These are phyloP conservation scores for Arachnomyces sp. DNA, from an alignment of 2,329 filamentous ascomycete genomes.

Conservation along the genomic window DNA sequence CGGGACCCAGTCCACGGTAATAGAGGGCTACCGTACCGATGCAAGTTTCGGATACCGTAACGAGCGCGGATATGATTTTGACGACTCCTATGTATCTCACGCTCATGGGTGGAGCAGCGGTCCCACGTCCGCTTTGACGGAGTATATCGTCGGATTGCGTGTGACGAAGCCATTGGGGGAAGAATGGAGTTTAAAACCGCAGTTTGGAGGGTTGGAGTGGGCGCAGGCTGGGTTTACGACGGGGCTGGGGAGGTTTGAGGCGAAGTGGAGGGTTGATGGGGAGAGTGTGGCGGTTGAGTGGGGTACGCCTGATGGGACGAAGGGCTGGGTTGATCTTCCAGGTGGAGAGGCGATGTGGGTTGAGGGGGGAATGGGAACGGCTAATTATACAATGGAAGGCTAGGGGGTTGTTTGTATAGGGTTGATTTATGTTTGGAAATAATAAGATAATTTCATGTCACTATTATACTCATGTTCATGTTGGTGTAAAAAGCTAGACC, in stretches of 20 bases:
- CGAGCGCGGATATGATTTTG: slow-evolving; percentile 45
- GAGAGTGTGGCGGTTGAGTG: too few relatives aligned
- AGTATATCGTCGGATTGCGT: slow-evolving; percentile 39
- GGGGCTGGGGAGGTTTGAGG: slow-evolving; percentile 35
- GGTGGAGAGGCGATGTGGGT: too few relatives aligned
- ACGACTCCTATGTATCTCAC: slow-evolving; percentile 37
- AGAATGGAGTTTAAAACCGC: slow-evolving; percentile 39
- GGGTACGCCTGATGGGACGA: too few relatives aligned
- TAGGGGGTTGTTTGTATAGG: too few relatives aligned
- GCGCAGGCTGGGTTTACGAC: slow-evolving; percentile 43
- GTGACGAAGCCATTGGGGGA: slow-evolving; percentile 33
- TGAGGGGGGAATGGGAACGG: too few relatives aligned
- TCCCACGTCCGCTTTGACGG: slow-evolving; percentile 37
- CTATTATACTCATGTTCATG: too few relatives aligned
- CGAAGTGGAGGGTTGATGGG: slow-evolving; percentile 17
- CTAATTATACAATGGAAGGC: too few relatives aligned
- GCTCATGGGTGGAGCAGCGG: slow-evolving; percentile 39
- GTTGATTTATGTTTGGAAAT: too few relatives aligned
- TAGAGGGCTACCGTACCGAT: slow-evolving; percentile 52
- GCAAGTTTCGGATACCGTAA: slow-evolving; percentile 52
- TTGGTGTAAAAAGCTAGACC: too few relatives aligned
- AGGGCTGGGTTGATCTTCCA: too few relatives aligned
- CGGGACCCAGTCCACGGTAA: slow-evolving; percentile 52
- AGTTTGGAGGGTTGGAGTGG: slow-evolving; percentile 36
- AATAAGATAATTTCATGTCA: too few relatives aligned